phyloP scores from a whole-genome alignment of 2,329 filamentous ascomycete genomes.

The Endoconidiophora laricicola region DNA sequence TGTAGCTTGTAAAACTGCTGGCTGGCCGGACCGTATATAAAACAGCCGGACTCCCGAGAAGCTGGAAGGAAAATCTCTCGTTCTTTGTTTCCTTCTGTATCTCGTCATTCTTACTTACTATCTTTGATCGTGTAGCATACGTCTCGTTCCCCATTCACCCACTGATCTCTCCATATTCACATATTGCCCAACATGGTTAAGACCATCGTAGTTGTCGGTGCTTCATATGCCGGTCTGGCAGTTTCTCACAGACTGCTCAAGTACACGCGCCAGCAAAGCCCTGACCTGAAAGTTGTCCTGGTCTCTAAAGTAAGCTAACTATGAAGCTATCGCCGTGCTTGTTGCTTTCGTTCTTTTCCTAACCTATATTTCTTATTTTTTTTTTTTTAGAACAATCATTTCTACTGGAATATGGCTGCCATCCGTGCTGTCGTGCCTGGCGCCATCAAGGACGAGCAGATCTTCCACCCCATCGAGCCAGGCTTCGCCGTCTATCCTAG shows the following conservation, averaged over 20 bases:
- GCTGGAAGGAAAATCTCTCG: not conserved
- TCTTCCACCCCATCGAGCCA: slow-evolving; percentile 31
- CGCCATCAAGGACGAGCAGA: slow-evolving; percentile 30
- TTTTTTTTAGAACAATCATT: slow-evolving; percentile 32
- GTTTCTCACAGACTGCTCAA: slow-evolving; percentile 38
- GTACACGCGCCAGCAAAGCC: slow-evolving; percentile 27
- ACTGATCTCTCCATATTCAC: not conserved
- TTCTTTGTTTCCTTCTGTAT: not conserved
- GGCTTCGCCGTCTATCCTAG: slow-evolving; percentile 34
- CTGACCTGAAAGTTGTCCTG: slow-evolving; percentile 36
- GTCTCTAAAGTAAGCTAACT: slow-evolving; percentile 32
- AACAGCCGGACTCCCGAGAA: too few relatives aligned
- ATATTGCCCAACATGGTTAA: slow-evolving; percentile 25
- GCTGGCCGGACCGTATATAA: too few relatives aligned
- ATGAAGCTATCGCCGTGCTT: not conserved
- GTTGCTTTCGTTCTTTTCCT: not conserved
- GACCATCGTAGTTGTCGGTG: slow-evolving; percentile 38
- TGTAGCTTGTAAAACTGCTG: not conserved
- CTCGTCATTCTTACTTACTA: not conserved
- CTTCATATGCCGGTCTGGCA: slow-evolving; percentile 35
- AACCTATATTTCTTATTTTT: not conserved
- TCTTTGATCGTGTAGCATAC: not conserved
- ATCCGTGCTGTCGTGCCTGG: slow-evolving; percentile 38
- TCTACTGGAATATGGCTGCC: slow-evolving; percentile 42
- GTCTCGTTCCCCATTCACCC: not conserved